Evolutionary conservation across 176 grass and related monocot genomes (phyloP).

Genomic region (Ampelocalamus luodianensis): DNA sequence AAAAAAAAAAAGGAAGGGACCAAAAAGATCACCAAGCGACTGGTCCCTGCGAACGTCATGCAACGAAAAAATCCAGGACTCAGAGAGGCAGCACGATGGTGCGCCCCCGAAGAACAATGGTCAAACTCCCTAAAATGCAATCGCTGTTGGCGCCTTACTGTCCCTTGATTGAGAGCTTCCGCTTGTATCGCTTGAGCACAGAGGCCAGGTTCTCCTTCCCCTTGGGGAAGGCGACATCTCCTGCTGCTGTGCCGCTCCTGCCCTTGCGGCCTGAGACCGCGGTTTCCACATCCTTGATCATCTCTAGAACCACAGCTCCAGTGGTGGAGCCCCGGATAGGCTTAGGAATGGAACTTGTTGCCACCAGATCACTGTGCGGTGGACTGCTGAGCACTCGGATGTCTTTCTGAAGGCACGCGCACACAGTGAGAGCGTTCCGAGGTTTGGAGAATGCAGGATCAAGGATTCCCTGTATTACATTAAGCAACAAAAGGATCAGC

Average conservation of each 20-base stretch:
- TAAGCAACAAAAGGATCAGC: slow-evolving; percentile 13
- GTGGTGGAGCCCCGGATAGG: slow-evolving; percentile 62
- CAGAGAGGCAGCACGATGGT: slow-evolving; percentile 13
- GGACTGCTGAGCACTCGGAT: slow-evolving; percentile 40
- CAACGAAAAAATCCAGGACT: slow-evolving; percentile 82
- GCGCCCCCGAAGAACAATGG: slow-evolving; percentile 40
- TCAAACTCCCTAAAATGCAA: slow-evolving; percentile 45
- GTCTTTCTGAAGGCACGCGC: slow-evolving; percentile 65
- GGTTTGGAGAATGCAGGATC: slow-evolving; percentile 87
- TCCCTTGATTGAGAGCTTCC: slow-evolving; percentile 75
- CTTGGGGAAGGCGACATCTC: slow-evolving; percentile 94
- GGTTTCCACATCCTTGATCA: slow-evolving; percentile 84
- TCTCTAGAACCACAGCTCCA: slow-evolving; percentile 61
- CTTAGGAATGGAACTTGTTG: slow-evolving; percentile 10
- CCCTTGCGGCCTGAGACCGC: slow-evolving; percentile 86
- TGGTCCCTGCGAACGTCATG: slow-evolving; percentile 52
- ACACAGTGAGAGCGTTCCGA: slow-evolving; percentile 47
- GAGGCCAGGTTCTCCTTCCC: slow-evolving; percentile 99
- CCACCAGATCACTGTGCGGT: slow-evolving; percentile 4
- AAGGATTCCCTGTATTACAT: slow-evolving; percentile 73
- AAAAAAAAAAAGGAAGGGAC: slow-evolving; percentile 47
- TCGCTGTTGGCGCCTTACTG: slow-evolving; percentile 5
- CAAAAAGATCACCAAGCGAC: slow-evolving; percentile 34
- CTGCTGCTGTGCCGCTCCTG: slow-evolving; percentile 84
- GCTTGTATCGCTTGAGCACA: slow-evolving; percentile 94